Conservation (phyloP, 805 yeast species). For the Saccharomycopsis vini region DNA sequence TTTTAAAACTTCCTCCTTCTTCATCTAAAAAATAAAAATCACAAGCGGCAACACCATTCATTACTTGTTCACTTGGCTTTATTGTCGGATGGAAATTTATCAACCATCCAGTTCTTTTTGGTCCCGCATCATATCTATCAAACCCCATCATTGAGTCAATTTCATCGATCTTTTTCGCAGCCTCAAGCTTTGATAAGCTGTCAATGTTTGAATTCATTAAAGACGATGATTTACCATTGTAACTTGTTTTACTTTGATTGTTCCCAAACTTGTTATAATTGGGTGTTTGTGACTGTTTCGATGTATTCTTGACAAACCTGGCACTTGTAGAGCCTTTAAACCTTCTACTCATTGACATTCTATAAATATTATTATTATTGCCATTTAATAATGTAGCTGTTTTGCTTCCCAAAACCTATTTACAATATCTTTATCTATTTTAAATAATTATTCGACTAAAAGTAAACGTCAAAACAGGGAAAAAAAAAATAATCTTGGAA, state of each 20-base stretch:
- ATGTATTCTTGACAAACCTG: constrained; percentile 39
- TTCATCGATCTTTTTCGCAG: constrained; percentile 51
- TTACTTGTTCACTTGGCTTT: constrained; percentile 41
- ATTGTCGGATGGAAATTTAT: constrained; percentile 84
- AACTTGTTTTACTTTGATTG: constrained; percentile 17
- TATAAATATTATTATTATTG: too few relatives aligned
- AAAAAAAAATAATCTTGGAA: too few relatives aligned
- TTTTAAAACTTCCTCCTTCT: constrained; percentile 93
- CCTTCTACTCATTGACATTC: too few relatives aligned
- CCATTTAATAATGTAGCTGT: too few relatives aligned
- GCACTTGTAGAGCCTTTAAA: constrained; percentile 46
- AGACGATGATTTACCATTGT: constrained; percentile 4
- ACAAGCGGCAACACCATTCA: constrained; percentile 77
- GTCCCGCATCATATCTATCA: constrained; percentile 64
- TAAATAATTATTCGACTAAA: too few relatives aligned
- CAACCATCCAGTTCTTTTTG: constrained; percentile 78
- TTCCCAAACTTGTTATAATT: constrained; percentile 19
- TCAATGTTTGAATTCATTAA: constrained; percentile 24
- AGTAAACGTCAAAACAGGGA: too few relatives aligned
- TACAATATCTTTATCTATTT: too few relatives aligned
- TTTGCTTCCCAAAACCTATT: too few relatives aligned
- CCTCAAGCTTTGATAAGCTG: constrained; percentile 36
- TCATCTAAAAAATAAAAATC: constrained; percentile 92
- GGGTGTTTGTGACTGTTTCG: constrained; percentile 4
- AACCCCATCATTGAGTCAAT: constrained; percentile 86